These are phyloP conservation scores for Trichosanthes truncata DNA, from an alignment of 306 rosid species.

Conservation along the genomic window DNA sequence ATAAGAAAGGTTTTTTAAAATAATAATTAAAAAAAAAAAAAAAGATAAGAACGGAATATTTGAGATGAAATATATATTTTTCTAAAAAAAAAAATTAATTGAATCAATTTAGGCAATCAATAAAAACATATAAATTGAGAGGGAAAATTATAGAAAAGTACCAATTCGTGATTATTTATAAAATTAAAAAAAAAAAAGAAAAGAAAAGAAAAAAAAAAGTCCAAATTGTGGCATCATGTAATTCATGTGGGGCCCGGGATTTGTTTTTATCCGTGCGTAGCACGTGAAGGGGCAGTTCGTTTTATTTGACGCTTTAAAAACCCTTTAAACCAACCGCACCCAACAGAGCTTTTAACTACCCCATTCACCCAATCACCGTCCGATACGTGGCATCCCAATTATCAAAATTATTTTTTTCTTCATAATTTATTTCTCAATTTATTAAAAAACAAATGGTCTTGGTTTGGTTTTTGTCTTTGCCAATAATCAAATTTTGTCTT, in stretches of 20 bases:
- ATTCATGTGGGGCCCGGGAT: background rate
- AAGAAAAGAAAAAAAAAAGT: too few relatives aligned
- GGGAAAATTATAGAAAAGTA: too few relatives aligned
- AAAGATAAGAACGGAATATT: too few relatives aligned
- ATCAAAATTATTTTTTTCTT: background rate
- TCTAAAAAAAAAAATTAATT: too few relatives aligned
- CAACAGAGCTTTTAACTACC: background rate
- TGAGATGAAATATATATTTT: too few relatives aligned
- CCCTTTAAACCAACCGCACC: background rate
- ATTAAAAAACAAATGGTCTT: too few relatives aligned
- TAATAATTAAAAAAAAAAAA: too few relatives aligned
- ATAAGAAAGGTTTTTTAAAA: too few relatives aligned
- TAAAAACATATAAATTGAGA: too few relatives aligned
- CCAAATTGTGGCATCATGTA: background rate
- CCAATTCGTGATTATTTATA: too few relatives aligned
- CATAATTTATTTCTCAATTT: background rate
- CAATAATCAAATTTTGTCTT: background rate
- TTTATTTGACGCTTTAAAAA: background rate
- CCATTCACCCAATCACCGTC: background rate
- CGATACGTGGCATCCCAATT: background rate
- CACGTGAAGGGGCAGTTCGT: constrained; percentile 7
- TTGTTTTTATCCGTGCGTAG: background rate
- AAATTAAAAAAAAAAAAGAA: too few relatives aligned
- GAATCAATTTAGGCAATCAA: too few relatives aligned
- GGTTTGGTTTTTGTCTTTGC: background rate